Base-by-base conservation (phyloP, 2,329 filamentous ascomycete species). In the Lachnellula hyalina region DNA sequence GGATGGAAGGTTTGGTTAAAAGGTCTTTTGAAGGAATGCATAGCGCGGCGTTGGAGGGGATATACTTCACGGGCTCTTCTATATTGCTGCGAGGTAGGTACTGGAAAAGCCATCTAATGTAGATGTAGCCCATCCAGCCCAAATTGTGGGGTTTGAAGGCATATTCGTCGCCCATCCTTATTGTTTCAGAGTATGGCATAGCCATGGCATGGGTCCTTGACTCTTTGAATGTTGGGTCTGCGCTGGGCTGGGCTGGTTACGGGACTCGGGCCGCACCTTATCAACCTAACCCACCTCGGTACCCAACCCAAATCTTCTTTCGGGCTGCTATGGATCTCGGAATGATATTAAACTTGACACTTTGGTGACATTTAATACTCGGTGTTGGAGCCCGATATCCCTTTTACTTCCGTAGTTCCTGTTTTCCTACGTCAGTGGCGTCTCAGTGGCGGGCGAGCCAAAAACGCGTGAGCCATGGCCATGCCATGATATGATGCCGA, bases 11-110 rank as follows among this genome's bases (percentile, higher is more conserved):
- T 46, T 15, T 19, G 34, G 40, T 17, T 21, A 34, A 46, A 28
- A 44, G 15, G 15, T 44, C 15, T 47, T 34, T 34, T 32, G 35
- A 40, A 19, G 15, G n/a, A 19, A 47, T 49, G 53, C 61, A 62
- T 61, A 61, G 62, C 62, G 61, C 42, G 60, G 62, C 56, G 61
- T 61, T 58, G 42, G 51, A 23, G 19, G 47, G n/a, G 17, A 36
- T 19, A 41, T 41, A 23, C 12, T 44, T 28, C 38, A 23, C 7
- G 15, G n/a, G 17, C n/a, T 25, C 21, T 17, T 44, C 19, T 19
- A 44, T 44, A 14, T 41, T 32, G n/a, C 36, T 40, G 36, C 36
- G 12, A 40, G 36, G 36, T 40, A 40, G 36, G 36, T 40, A n/a
- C 36, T 17, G n/a, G 36, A 40, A 40, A 40, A 11, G n/a, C 12